phyloP scores from a whole-genome alignment of 352 stramenopile species.

The Blastocystis sp. region DNA sequence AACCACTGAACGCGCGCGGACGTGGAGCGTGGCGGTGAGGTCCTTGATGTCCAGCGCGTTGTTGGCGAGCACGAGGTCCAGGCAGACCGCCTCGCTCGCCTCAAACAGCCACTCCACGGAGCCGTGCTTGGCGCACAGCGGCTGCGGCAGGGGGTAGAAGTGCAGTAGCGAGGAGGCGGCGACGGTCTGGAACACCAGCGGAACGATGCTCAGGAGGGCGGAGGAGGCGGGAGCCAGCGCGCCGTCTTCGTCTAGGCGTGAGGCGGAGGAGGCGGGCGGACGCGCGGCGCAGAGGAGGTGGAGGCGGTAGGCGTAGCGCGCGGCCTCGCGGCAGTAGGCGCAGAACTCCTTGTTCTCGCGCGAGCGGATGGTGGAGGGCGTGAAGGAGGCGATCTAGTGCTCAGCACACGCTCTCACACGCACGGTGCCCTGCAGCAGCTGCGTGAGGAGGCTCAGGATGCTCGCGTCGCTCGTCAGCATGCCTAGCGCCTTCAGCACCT shows the following conservation, averaged over 20 bases:
- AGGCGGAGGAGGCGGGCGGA: background rate
- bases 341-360: constrained; percentile 50
- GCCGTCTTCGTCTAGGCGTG: background rate
- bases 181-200: background rate
- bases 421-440: background rate
- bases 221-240: background rate
- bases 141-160: background rate
- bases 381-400: background rate
- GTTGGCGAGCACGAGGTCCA: background rate
- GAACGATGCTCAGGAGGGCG: background rate
- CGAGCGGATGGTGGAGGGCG: background rate
- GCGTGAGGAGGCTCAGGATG: constrained; percentile 9
- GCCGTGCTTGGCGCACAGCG: background rate
- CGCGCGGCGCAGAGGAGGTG: constrained; percentile 5
- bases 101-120: background rate
- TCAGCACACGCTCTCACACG: background rate
- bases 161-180: background rate
- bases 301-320: constrained; percentile 1
- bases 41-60: background rate
- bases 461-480: background rate
- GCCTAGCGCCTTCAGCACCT: background rate
- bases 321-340: background rate
- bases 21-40: background rate
- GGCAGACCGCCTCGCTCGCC: background rate
- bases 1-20: background rate